These are phyloP conservation scores for Auriscalpium orientale DNA, from an alignment of 768 basidiomycete species.

Conservation along the genomic window DNA sequence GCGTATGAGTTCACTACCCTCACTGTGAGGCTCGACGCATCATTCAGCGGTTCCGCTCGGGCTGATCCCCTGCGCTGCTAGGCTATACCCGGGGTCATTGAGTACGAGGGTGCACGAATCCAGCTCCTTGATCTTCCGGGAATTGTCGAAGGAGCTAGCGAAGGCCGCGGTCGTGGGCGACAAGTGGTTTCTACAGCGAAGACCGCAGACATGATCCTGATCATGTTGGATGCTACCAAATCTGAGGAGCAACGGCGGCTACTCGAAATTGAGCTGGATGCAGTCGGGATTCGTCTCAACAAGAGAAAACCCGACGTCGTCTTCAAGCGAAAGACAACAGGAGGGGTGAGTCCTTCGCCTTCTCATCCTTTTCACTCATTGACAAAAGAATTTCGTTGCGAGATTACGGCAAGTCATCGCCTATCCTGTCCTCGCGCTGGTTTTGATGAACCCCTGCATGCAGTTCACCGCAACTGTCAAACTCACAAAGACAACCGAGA, in stretches of 20 bases:
- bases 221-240: slow-evolving; percentile 92
- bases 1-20: slow-evolving; percentile 96
- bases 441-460: slow-evolving; percentile 1
- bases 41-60: neutral
- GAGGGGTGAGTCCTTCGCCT: slow-evolving; percentile 55
- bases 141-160: slow-evolving; percentile 90
- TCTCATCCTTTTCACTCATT: slow-evolving; percentile 1
- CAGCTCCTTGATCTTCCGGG: slow-evolving; percentile 94
- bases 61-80: slow-evolving; percentile 19
- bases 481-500: slow-evolving; percentile 90
- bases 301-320: slow-evolving; percentile 87
- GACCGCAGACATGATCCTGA: slow-evolving; percentile 71
- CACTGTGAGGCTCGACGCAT: slow-evolving; percentile 40
- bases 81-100: slow-evolving; percentile 97
- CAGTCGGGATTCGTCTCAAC: slow-evolving; percentile 94
- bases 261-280: slow-evolving; percentile 90
- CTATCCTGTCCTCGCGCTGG: neutral
- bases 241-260: slow-evolving; percentile 84
- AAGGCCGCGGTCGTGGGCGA: slow-evolving; percentile 87
- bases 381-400: slow-evolving; percentile 4
- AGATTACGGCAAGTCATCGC: slow-evolving; percentile 62
- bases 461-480: slow-evolving; percentile 89
- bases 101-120: slow-evolving; percentile 89
- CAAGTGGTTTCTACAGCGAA: slow-evolving; percentile 81
- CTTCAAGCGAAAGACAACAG: slow-evolving; percentile 88